A percentile compares a stretch with the other conserved stretches of the same genome.
phyloP scores from a whole-genome alignment of 164 flowering plant genomes.

The Magnolia officinalis region DNA sequence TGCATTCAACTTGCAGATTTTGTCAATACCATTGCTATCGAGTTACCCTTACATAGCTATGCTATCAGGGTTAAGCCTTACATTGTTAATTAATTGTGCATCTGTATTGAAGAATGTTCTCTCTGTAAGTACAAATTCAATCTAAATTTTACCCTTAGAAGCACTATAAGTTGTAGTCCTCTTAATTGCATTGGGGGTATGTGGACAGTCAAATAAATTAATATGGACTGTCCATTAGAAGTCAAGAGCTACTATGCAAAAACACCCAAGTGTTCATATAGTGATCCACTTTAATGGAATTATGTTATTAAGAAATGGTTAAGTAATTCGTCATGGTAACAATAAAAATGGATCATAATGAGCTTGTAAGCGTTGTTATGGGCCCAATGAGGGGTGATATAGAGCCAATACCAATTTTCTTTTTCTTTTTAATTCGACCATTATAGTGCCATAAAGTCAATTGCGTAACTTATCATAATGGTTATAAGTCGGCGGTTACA shows the following conservation, averaged over 20 bases:
- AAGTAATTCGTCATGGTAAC: too few relatives aligned
- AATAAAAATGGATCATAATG: too few relatives aligned
- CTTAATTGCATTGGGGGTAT: background rate
- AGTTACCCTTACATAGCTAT: slow-evolving; percentile 58
- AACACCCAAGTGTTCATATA: background rate
- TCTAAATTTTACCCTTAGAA: background rate
- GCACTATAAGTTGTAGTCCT: background rate
- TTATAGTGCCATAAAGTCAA: too few relatives aligned
- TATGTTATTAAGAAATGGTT: too few relatives aligned
- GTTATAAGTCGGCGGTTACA: too few relatives aligned
- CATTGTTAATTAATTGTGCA: slow-evolving; percentile 41
- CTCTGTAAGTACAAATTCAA: slow-evolving; percentile 41
- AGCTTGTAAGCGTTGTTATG: too few relatives aligned
- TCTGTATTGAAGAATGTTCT: slow-evolving; percentile 59
- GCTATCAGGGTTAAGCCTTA: slow-evolving; percentile 48
- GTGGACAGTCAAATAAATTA: background rate
- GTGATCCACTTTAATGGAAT: background rate
- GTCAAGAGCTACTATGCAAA: background rate
- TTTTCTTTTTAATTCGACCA: too few relatives aligned
- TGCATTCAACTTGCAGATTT: slow-evolving; percentile 28
- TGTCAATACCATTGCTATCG: slow-evolving; percentile 48
- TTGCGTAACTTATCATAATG: too few relatives aligned
- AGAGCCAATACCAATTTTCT: too few relatives aligned
- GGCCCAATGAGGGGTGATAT: too few relatives aligned
- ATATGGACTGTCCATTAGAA: background rate